Percentiles rank a stretch among this genome's conserved stretches.
Evolutionary conservation across 2,329 filamentous ascomycete species (phyloP).

Genomic region (Penicillium capsulatum): DNA sequence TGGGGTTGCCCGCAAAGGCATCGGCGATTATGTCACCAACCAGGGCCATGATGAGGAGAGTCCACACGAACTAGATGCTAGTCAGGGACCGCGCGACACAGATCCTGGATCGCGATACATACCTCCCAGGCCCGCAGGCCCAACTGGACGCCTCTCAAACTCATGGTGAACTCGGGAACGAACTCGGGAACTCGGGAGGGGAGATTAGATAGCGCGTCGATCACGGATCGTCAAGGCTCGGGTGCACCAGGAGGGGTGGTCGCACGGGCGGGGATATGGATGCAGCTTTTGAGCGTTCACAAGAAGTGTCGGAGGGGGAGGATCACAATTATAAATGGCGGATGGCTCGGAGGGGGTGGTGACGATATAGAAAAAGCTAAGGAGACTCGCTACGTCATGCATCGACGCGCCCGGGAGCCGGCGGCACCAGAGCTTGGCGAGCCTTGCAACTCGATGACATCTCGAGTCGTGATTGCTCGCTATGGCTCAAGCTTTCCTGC

Average conservation of each 20-base stretch:
- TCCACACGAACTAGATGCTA: conserved; percentile 52
- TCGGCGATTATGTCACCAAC: conserved; percentile 60
- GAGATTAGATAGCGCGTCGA: conserved; percentile 3
- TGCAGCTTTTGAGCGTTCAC: too few relatives aligned
- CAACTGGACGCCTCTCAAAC: conserved; percentile 25
- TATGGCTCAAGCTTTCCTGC: too few relatives aligned
- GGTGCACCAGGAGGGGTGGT: neutral
- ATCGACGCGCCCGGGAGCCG: conserved; percentile 17
- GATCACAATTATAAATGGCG: conserved; percentile 26
- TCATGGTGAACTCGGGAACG: conserved; percentile 23
- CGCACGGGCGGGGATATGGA: too few relatives aligned
- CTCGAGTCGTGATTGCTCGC: too few relatives aligned
- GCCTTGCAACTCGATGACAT: neutral
- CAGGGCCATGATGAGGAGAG: conserved; percentile 58
- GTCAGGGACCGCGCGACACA: neutral
- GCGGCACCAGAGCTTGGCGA: conserved; percentile 29
- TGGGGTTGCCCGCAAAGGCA: conserved; percentile 50
- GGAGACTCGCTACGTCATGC: conserved; percentile 32
- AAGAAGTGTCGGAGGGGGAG: too few relatives aligned
- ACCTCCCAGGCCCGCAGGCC: conserved; percentile 35
- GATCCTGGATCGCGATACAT: conserved; percentile 7
- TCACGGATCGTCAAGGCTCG: conserved; percentile 1
- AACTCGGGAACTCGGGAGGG: too few relatives aligned
- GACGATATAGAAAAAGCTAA: conserved; percentile 26
- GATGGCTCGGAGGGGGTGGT: conserved; percentile 31